Percentiles rank a stretch among this genome's conserved stretches.
Evolutionary conservation across 2,329 filamentous ascomycete genomes (phyloP).

Genomic region (Cercospora berteroae): DNA sequence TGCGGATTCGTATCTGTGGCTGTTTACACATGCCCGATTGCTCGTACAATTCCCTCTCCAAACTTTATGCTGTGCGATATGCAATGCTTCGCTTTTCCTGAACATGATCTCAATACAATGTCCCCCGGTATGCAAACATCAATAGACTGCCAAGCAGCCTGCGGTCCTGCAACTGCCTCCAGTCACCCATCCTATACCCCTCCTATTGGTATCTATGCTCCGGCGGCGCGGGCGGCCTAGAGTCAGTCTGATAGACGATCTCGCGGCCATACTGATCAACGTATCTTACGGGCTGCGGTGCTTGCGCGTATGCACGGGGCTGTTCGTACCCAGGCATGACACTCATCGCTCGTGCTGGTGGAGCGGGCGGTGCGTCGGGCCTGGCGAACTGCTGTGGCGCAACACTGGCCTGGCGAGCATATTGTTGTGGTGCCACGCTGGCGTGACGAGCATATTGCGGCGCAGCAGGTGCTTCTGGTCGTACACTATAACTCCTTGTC

Average conservation of each 20-base stretch:
- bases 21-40: not conserved
- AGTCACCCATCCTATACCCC: not conserved
- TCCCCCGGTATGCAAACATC: not conserved
- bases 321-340: conserved; percentile 39
- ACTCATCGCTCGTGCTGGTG: conserved; percentile 40
- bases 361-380: conserved; percentile 19
- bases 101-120: not conserved
- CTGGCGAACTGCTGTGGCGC: conserved; percentile 43
- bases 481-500: conserved; percentile 34
- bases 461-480: conserved; percentile 55
- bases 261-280: conserved; percentile 43
- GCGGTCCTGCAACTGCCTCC: not conserved
- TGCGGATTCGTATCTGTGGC: not conserved
- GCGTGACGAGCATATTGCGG: conserved; percentile 28
- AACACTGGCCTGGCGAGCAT: conserved; percentile 42
- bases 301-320: conserved; percentile 19
- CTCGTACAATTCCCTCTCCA: not conserved
- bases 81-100: not conserved
- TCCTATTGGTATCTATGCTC: conserved; percentile 32
- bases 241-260: conserved; percentile 30
- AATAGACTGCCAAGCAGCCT: not conserved
- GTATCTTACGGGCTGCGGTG: conserved; percentile 37
- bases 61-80: not conserved
- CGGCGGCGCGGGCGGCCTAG: conserved; percentile 25
- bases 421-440: conserved; percentile 45